Base-by-base conservation (phyloP, 1,284 basidiomycete species). In the Trichosporon ovoides region DNA sequence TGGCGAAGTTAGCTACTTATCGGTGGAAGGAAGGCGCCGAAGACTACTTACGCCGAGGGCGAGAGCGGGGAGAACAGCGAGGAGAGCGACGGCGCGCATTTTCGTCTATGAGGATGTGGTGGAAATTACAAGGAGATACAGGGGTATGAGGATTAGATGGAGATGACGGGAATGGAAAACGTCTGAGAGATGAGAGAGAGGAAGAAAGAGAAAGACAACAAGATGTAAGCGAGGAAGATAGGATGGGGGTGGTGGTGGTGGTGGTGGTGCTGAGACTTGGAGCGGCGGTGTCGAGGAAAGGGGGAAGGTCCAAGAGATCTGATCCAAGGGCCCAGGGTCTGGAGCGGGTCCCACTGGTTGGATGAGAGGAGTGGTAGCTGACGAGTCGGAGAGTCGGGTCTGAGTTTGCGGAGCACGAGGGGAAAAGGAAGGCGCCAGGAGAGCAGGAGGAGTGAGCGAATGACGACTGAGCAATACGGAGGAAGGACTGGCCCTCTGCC, bases 51-150 rank as follows among this genome's bases (percentile, higher is more conserved):
- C 38, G n/a, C 52, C 19, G 11, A 37, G 36, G 35, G 46, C 57
- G 57, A 58, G 57, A 52, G 46, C 14, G 55, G 51, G 50, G 28
- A 38, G 51, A 18, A 28, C 24, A 40, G 36, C 33, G 35, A 61
- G 60, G 60, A 53, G 63, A 52, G 34, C 53, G 28, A 22, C 43
- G 28, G 24, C 43, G 22, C 28, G 24, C 43, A 48, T 48, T 28
- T 48, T 48, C 22, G 13, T n/a, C 19, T 14, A 37, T 13, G n/a
- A n/a, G n/a, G n/a, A n/a, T n/a, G n/a, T n/a, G n/a, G n/a, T n/a
- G n/a, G n/a, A n/a, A n/a, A n/a, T n/a, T n/a, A n/a, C n/a, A n/a
- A n/a, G n/a, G n/a, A n/a, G n/a, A n/a, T n/a, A n/a, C n/a, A n/a
- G n/a, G n/a, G n/a, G 35, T 37, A 22, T 24, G 24, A 18, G n/a